These are phyloP conservation scores for Dimocarpus longan DNA, from an alignment of 345 rosid genomes.

Conservation along the genomic window DNA sequence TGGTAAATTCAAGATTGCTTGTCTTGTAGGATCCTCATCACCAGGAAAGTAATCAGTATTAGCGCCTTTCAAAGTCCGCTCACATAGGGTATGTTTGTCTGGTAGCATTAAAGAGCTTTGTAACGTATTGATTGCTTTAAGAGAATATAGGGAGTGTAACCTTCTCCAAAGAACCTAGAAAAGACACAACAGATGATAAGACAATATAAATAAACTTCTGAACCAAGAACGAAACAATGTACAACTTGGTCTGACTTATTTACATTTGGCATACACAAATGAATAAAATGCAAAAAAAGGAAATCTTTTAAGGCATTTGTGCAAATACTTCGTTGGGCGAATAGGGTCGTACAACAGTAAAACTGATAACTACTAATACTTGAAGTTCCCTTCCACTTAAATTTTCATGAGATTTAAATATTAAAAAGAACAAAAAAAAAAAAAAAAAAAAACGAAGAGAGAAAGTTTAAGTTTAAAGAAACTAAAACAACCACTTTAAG, in stretches of 20 bases:
- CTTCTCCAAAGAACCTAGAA: conserved; percentile 70
- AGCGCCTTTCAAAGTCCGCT: conserved; percentile 30
- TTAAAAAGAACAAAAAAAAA: background rate
- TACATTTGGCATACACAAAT: background rate
- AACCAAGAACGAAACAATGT: background rate
- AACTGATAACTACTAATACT: background rate
- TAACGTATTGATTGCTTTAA: conserved; percentile 37
- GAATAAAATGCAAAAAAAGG: background rate
- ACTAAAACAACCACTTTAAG: no score
- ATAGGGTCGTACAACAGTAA: background rate
- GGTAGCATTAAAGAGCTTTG: conserved; percentile 20
- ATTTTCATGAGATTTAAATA: background rate
- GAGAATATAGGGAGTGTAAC: conserved; percentile 58
- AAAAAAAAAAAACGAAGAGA: no score
- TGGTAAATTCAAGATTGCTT: conserved; percentile 45
- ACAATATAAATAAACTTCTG: background rate
- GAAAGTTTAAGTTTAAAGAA: background rate
- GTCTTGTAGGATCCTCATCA: conserved; percentile 28
- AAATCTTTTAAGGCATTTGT: background rate
- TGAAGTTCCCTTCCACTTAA: background rate
- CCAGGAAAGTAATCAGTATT: conserved; percentile 24
- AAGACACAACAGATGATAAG: conserved; percentile 15
- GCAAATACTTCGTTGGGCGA: background rate
- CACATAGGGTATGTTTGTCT: conserved; percentile 18
- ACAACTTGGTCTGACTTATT: background rate